Evolutionary conservation across 305 asterid genomes (phyloP), one percentile per base, ranked within the genome.

Genomic region (Fraxinus greggii): DNA sequence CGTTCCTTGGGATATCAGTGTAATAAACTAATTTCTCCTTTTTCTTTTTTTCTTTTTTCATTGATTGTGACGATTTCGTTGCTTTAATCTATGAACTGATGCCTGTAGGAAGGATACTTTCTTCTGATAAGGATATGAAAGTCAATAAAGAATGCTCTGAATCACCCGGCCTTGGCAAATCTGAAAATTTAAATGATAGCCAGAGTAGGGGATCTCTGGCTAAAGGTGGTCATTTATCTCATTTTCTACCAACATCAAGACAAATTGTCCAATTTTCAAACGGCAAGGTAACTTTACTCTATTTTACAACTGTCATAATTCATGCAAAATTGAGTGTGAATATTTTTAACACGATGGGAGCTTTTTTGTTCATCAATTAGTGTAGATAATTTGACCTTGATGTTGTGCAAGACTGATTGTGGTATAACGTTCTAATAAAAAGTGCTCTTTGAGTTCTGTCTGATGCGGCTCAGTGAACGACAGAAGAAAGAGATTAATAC

Each of bases 231-330:
- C 96, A 89, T 15, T 29, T 85, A 79, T 95, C 99, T 76, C 93
- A 91, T 86, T 95, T 95, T 89, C 86, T 95, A 70, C 99, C 98
- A 33, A 95, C 99, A 48, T 95, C 99, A 28, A 90, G 98, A 85
- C 88, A 98, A 86, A 95, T 95, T 48, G 98, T 94, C 85, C 99
- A 95, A 83, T 95, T 95, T 80, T 94, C 99, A 29, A 94, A 93
- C 78, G 96, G 92, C 84, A 92, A 91, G 99, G 99, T 95, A 85
- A 31, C 38, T 31, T 84, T 72, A 54, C 32, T 78, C 73, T 75
- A 65, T 36, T 74, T 28, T 17, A 76, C 28, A 54, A n/a, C 65
- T 78, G n/a, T 36, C 54, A 33, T 63, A 36, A 3, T 79, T 56
- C 63, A 67, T 23, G 32, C 19, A 21, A 5, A 29, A 65, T 38